Evolutionary conservation across 2,329 filamentous ascomycete genomes (phyloP).

Genomic region (Penicillium freii): DNA sequence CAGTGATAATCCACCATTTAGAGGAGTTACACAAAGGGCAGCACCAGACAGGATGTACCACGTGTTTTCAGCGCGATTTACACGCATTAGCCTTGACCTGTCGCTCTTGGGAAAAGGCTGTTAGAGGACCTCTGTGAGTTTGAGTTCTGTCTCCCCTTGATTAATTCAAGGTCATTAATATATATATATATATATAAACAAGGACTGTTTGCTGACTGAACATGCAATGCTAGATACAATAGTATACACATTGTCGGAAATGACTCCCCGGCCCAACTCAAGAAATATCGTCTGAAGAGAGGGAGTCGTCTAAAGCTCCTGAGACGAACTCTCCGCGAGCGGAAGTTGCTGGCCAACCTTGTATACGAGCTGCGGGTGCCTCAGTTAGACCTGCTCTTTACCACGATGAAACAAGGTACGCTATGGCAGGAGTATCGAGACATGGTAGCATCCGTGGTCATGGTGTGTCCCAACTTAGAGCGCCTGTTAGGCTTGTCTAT

Average conservation of each 20-base stretch:
- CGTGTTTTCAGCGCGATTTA: slow-evolving; percentile 56
- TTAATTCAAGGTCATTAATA: background rate
- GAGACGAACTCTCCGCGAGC: slow-evolving; percentile 54
- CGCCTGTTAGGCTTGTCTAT: slow-evolving; percentile 53
- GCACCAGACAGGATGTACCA: slow-evolving; percentile 47
- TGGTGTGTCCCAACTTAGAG: slow-evolving; percentile 59
- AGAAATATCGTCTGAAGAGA: slow-evolving; percentile 50
- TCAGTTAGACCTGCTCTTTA: slow-evolving; percentile 45
- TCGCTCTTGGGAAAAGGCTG: slow-evolving; percentile 56
- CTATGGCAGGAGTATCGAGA: slow-evolving; percentile 52
- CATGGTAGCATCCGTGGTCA: slow-evolving; percentile 55
- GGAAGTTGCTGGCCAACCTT: slow-evolving; percentile 50
- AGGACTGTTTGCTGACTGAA: background rate
- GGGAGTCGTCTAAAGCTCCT: slow-evolving; percentile 54
- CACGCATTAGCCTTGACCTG: slow-evolving; percentile 54
- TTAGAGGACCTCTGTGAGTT: slow-evolving; percentile 51
- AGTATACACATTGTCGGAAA: slow-evolving; percentile 50
- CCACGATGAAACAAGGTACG: slow-evolving; percentile 40
- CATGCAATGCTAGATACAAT: slow-evolving; percentile 44
- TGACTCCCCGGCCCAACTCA: slow-evolving; percentile 47
- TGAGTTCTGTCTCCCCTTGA: background rate
- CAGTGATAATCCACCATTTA: slow-evolving; percentile 54
- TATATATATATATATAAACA: background rate
- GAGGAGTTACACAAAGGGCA: slow-evolving; percentile 45
- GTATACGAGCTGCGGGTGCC: slow-evolving; percentile 56